Conservation (phyloP, 257 asterid genomes). For the Oldenlandia corymbosa region DNA sequence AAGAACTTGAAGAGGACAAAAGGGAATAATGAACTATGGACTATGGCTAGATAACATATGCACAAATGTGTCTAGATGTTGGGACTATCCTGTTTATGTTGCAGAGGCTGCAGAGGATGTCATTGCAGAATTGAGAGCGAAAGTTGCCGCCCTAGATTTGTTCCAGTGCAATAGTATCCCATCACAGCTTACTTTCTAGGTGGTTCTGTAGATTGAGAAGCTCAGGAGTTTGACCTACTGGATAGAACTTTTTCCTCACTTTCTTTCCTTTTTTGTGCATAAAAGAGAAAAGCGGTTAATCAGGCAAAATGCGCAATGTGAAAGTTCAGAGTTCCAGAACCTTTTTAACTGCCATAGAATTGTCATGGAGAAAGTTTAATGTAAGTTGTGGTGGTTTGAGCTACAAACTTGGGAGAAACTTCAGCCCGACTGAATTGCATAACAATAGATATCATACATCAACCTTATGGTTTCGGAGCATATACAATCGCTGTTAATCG, state of each 20-base stretch:
- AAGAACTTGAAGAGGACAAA: conserved; percentile 40
- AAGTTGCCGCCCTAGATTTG: conserved; percentile 6
- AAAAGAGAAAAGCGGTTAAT: not conserved
- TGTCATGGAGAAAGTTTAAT: not conserved
- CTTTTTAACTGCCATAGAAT: not conserved
- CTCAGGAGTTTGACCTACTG: not conserved
- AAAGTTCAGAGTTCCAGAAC: conserved; percentile 1
- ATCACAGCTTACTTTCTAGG: not conserved
- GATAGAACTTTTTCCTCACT: too few relatives aligned
- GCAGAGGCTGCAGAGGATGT: conserved; percentile 10
- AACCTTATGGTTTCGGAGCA: not conserved
- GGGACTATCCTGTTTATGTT: not conserved
- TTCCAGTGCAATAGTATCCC: conserved; percentile 1
- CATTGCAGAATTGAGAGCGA: not conserved
- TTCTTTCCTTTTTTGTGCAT: not conserved
- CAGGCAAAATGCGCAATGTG: not conserved
- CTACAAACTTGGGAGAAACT: not conserved
- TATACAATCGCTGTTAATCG: not conserved
- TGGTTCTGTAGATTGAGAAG: not conserved
- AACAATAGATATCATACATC: conserved; percentile 4
- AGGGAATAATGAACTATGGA: conserved; percentile 21
- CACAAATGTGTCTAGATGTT: conserved; percentile 4
- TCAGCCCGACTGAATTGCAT: not conserved
- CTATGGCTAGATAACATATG: not conserved
- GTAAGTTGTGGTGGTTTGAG: not conserved